A percentile compares a stretch with the other conserved stretches of the same genome.
Conservation (phyloP, 225 moss, liverwort and hornwort species). For the Physcomitrium patens region DNA sequence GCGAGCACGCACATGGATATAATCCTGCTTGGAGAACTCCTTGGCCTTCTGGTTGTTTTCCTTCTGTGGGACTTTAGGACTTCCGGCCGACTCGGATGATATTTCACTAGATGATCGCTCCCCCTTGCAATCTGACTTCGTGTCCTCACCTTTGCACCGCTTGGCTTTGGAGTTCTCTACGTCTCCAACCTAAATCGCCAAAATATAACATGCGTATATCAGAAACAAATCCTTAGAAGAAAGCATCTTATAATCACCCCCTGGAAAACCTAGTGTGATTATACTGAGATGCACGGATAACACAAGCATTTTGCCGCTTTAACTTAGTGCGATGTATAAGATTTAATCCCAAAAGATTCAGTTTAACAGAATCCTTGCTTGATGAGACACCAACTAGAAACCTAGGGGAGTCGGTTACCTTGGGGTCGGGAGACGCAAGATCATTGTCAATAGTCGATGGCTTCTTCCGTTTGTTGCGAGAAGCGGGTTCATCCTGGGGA, state of each 20-base stretch:
- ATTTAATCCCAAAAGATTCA: too few species aligned
- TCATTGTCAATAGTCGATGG: neutral
- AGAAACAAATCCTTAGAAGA: too few species aligned
- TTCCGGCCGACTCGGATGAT: conserved; percentile 36
- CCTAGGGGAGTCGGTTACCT: neutral
- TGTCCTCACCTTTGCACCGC: conserved; percentile 1
- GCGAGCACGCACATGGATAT: conserved; percentile 51
- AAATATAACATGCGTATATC: too few species aligned
- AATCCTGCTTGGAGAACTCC: conserved; percentile 44
- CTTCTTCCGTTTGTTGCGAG: conserved; percentile 28
- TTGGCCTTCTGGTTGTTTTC: neutral
- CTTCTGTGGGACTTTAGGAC: conserved; percentile 8
- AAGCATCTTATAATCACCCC: too few species aligned
- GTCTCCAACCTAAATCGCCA: neutral
- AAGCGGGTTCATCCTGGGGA: conserved; percentile 14
- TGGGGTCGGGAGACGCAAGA: conserved; percentile 7
- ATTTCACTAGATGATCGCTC: conserved; percentile 28
- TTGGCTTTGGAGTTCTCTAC: neutral
- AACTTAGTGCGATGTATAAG: too few species aligned
- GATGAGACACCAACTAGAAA: neutral
- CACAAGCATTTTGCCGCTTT: too few species aligned
- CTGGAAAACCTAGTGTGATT: too few species aligned
- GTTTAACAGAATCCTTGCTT: too few species aligned
- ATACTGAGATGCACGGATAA: too few species aligned
- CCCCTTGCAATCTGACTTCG: neutral